These are phyloP conservation scores for Leptographium wingfieldii DNA, from an alignment of 2,329 filamentous ascomycete genomes.

Conservation along the genomic window DNA sequence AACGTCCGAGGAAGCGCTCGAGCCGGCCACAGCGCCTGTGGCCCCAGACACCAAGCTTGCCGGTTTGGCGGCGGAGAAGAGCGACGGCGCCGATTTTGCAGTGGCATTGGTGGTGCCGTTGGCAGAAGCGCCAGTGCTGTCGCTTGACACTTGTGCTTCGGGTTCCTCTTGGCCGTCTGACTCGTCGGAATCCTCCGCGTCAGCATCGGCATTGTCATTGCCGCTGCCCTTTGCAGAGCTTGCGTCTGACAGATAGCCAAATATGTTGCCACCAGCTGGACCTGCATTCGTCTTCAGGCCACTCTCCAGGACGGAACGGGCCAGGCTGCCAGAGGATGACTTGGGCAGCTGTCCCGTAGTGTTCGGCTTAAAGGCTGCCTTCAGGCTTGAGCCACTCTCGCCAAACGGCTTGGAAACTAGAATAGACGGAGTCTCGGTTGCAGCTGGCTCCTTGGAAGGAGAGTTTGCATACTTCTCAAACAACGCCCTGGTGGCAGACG, in stretches of 20 bases:
- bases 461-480: conserved; percentile 47
- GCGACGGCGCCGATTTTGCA: conserved; percentile 21
- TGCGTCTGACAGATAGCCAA: conserved; percentile 45
- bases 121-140: conserved; percentile 28
- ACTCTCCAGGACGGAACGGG: conserved; percentile 29
- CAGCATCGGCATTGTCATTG: conserved; percentile 29
- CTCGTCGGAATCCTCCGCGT: conserved; percentile 23
- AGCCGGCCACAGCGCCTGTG: conserved; percentile 10
- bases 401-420: conserved; percentile 14
- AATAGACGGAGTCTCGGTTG: conserved; percentile 10
- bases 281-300: conserved; percentile 12
- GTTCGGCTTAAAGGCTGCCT: conserved; percentile 18
- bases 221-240: conserved; percentile 43
- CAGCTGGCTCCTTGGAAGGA: conserved; percentile 21
- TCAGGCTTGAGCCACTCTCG: conserved; percentile 13
- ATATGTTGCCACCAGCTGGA: conserved; percentile 40
- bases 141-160: conserved; percentile 28
- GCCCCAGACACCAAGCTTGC: conserved; percentile 11
- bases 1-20: conserved; percentile 27
- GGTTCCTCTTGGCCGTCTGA: conserved; percentile 31
- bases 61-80: conserved; percentile 20
- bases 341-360: conserved; percentile 21
- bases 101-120: conserved; percentile 25
- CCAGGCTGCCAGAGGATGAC: conserved; percentile 19
- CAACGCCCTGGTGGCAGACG: conserved; percentile 41